Percentiles rank a stretch among this genome's conserved stretches.
These are phyloP conservation scores for Metschnikowia orientalis DNA, from an alignment of 805 yeast species.

Conservation along the genomic window DNA sequence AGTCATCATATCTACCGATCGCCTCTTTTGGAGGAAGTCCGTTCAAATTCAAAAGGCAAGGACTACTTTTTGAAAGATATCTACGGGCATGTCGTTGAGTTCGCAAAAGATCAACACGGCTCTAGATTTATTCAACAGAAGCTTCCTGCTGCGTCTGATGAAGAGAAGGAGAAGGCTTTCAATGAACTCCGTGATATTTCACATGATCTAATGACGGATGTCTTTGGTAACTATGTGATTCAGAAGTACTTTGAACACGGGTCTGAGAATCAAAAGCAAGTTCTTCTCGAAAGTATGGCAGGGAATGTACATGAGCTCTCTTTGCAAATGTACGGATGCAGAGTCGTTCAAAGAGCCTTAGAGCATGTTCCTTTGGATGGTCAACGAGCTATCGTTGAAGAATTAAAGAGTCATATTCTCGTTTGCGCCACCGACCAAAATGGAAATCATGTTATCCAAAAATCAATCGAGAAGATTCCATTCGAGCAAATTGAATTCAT, in stretches of 20 bases:
- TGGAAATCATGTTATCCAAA: conserved; percentile 97
- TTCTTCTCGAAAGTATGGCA: conserved; percentile 65
- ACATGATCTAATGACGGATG: conserved; percentile 85
- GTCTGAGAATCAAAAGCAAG: conserved; percentile 58
- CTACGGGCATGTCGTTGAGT: conserved; percentile 83
- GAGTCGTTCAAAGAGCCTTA: conserved; percentile 92
- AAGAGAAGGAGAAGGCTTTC: conserved; percentile 74
- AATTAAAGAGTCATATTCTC: conserved; percentile 63
- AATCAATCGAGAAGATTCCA: conserved; percentile 84
- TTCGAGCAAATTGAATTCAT: conserved; percentile 66
- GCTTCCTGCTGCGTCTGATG: conserved; percentile 59
- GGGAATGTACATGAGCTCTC: conserved; percentile 74
- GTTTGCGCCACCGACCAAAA: conserved; percentile 77
- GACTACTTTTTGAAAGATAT: conserved; percentile 66
- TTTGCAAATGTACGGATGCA: conserved; percentile 95
- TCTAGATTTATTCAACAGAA: conserved; percentile 94
- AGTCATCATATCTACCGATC: conserved; percentile 59
- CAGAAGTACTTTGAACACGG: conserved; percentile 92
- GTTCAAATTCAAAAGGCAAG: conserved; percentile 58
- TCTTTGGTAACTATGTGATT: conserved; percentile 94
- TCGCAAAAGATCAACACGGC: conserved; percentile 95
- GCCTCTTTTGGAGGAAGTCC: conserved; percentile 79
- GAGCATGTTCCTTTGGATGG: conserved; percentile 64
- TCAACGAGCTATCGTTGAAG: conserved; percentile 64
- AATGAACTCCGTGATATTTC: conserved; percentile 75